Evolutionary conservation across 2,329 filamentous ascomycete genomes (phyloP), one percentile per base, ranked within the genome.

Genomic region (Bipolaris oryzae): DNA sequence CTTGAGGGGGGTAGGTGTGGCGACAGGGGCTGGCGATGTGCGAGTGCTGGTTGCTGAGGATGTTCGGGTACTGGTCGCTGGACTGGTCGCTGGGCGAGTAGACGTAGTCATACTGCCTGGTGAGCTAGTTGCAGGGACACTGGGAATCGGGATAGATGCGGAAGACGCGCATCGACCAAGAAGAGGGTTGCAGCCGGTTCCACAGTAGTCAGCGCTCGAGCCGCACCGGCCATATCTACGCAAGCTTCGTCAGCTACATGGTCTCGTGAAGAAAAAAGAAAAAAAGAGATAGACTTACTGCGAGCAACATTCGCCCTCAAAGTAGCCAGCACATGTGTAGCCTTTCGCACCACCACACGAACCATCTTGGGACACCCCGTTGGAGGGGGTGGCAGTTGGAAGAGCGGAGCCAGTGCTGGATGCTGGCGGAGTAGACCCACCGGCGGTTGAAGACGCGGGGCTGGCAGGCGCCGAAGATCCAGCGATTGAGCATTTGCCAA

Each of bases 271-370:
- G n/a, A 34, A 7, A 23, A n/a, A 21, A 34, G 13, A 34, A 10
- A 15, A 5, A n/a, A 46, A 18, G 18, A 21, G 43, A 18, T n/a
- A 15, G 7, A 46, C 43, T 34, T 62, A 64, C 46, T 55, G 46
- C 2, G 59, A 64, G 55, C 66, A 69, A 51, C 66, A 69, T n/a
- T 62, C 58, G 39, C 66, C 64, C 5, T 57, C 25, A 4, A 45
- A 39, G 21, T 57, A 64, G 4, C 64, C 66, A 18, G 43, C 16
- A 31, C 66, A 69, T 0, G 58, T 52, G 23, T 60, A 64, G 3
- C 58, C 62, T 6, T 58, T 58, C 3, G 38, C 47, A 1, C 55
- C 58, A 9, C 60, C 62, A 39, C 60, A 64, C 10, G 57, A 56
- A 6, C 60, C 63, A 23, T 64, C 62, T 2, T 31, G 37, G 3